Base-by-base conservation (phyloP, 2,329 filamentous ascomycete genomes). In the Epichloe coenophiala region DNA sequence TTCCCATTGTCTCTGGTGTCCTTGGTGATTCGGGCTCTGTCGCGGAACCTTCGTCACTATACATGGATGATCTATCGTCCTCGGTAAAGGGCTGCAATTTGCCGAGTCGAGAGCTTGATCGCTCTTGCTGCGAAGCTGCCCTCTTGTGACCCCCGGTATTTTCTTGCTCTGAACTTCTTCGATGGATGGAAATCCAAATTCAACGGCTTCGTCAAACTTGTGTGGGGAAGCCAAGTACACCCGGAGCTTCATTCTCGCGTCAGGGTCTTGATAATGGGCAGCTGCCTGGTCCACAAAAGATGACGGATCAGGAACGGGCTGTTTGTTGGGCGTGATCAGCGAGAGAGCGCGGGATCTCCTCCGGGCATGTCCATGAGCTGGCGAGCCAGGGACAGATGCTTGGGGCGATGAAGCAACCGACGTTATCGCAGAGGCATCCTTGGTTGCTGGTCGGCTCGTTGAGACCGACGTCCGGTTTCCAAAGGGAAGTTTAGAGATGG, bases 141-240 rank as follows among this genome's bases (percentile, higher is more conserved):
- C 51, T 49, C 55, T 56, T 58, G 35, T 59, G 54, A 4, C 46
- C 3, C 5, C 55, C 50, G 5, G 55, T 55, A n/a, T 47, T 56
- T 13, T 68, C 66, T 8, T 62, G 21, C 65, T 59, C 3, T 65
- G 55, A 2, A 58, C 59, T n/a, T 67, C 66, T 36, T 80, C 75
- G 37, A 72, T 72, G 0, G 83, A 81, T 0, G 89, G 88, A 59
- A 96, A 97, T 0, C 91, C 91, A 66, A 94, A 96, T 63, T 95
- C 87, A 48, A 97, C 79, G 1, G 88, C 89, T 67, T 97, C 91
- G 63, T 97, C 91, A 59, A 97, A 97, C 63, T 95, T 95, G 58
- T 95, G 87, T 1, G 90, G 86, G 1, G 89, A 95, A 7, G 87
- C 86, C 19, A 95, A 77, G 60, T 90, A 95, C 6, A 88, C 81